These are phyloP conservation scores for Calonectria leucothoes DNA, from an alignment of 2,329 filamentous ascomycete genomes.

Conservation along the genomic window DNA sequence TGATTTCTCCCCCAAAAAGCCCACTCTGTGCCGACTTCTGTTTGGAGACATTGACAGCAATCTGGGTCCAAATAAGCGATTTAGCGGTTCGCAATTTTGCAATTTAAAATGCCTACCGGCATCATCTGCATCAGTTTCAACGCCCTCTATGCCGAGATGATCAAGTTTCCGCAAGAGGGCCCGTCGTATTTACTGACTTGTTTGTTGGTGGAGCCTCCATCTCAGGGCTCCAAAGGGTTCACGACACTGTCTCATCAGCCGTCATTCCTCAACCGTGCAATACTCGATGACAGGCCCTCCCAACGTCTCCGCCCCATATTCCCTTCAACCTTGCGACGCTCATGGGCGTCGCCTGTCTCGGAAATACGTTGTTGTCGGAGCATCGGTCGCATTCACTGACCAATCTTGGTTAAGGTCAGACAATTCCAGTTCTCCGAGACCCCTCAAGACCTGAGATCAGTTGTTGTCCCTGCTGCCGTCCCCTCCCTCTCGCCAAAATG, in stretches of 20 bases:
- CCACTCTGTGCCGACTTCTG: neutral
- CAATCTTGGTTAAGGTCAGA: slow-evolving; percentile 18
- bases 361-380: slow-evolving; percentile 20
- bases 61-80: neutral
- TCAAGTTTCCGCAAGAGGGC: neutral
- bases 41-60: neutral
- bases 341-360: neutral
- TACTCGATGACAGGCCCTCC: neutral
- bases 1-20: neutral
- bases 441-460: neutral
- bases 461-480: neutral
- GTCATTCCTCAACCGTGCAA: slow-evolving; percentile 14
- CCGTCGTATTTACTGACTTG: neutral
- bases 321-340: neutral
- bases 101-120: neutral
- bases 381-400: slow-evolving; percentile 9
- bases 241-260: neutral
- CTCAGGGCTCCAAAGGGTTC: neutral
- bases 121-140: neutral
- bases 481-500: neutral
- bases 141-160: neutral
- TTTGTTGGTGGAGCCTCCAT: neutral
- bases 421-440: slow-evolving; percentile 25
- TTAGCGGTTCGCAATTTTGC: neutral
- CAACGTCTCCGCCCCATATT: neutral